phyloP scores from a whole-genome alignment of 2,329 filamentous ascomycete genomes.

The Colletotrichum sp. region DNA sequence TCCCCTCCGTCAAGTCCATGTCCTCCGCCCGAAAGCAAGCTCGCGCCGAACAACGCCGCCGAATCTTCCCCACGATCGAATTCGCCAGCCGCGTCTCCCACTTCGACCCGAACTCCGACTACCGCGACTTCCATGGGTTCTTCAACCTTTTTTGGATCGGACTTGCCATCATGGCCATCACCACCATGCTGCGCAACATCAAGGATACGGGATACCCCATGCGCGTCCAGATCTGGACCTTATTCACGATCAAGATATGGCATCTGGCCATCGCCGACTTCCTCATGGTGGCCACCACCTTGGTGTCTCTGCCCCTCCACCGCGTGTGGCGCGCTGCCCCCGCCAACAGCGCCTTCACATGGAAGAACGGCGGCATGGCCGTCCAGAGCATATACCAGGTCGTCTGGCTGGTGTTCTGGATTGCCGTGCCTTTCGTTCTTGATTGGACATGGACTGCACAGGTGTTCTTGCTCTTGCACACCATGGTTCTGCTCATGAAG shows the following conservation, averaged over 20 bases:
- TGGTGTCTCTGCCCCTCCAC: conserved; percentile 76
- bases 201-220: conserved; percentile 92
- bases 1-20: conserved; percentile 87
- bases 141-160: conserved; percentile 99
- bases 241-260: conserved; percentile 89
- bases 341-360: conserved; percentile 64
- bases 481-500: conserved; percentile 95
- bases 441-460: conserved; percentile 98
- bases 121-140: conserved; percentile 95
- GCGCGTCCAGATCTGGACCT: conserved; percentile 83
- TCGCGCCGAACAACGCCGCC: conserved; percentile 79
- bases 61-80: conserved; percentile 91
- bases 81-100: conserved; percentile 92
- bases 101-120: conserved; percentile 91
- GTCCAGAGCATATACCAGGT: conserved; percentile 85
- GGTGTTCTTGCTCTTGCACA: conserved; percentile 91
- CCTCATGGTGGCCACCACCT: conserved; percentile 81
- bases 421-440: conserved; percentile 81
- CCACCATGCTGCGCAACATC: conserved; percentile 89
- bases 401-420: conserved; percentile 82
- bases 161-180: conserved; percentile 94
- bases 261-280: conserved; percentile 84
- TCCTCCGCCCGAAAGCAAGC: conserved; percentile 84
- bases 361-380: conserved; percentile 78
- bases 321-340: conserved; percentile 62